Evolutionary conservation across 805 yeast species (phyloP).

Genomic region (Middelhovenomyces tepae): DNA sequence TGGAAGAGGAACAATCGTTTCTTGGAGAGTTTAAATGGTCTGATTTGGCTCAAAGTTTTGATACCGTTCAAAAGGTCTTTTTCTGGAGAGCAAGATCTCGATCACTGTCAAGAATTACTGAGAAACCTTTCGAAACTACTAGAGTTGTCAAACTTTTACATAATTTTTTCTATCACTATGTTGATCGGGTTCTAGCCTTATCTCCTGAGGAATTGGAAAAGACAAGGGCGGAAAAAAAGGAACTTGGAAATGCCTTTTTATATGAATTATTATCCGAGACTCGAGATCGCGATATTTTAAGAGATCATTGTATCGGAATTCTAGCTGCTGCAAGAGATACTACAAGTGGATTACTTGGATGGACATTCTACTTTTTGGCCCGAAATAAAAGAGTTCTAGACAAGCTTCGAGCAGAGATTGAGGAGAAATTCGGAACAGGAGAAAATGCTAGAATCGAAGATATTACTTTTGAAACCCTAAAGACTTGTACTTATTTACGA

Average conservation of each 20-base stretch:
- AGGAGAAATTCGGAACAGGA: constrained; percentile 29
- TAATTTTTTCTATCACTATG: constrained; percentile 33
- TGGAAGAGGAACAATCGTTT: too few species aligned
- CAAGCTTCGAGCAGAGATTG: constrained; percentile 32
- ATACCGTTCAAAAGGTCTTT: constrained; percentile 13
- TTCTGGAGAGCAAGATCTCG: constrained; percentile 13
- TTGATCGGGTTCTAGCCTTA: constrained; percentile 29
- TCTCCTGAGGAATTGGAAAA: constrained; percentile 3
- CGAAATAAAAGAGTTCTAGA: constrained; percentile 27
- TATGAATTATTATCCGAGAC: constrained; percentile 42
- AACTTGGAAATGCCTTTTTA: constrained; percentile 38
- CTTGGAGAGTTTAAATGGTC: constrained; percentile 11
- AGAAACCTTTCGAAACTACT: too few species aligned
- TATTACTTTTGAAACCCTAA: constrained; percentile 40
- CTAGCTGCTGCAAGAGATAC: constrained; percentile 49
- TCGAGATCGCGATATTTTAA: constrained; percentile 36
- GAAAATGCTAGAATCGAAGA: constrained; percentile 17
- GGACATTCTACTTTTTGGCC: constrained; percentile 37
- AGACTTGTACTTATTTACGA: constrained; percentile 39
- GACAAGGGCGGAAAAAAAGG: constrained; percentile 16
- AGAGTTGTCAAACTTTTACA: constrained; percentile 25
- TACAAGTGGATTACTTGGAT: constrained; percentile 44
- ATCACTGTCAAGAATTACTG: constrained; percentile 24
- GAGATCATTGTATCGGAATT: constrained; percentile 44
- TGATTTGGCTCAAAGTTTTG: constrained; percentile 21